Conservation (phyloP, 129 eudicot genomes). For the Chrysanthemum seticuspe region DNA sequence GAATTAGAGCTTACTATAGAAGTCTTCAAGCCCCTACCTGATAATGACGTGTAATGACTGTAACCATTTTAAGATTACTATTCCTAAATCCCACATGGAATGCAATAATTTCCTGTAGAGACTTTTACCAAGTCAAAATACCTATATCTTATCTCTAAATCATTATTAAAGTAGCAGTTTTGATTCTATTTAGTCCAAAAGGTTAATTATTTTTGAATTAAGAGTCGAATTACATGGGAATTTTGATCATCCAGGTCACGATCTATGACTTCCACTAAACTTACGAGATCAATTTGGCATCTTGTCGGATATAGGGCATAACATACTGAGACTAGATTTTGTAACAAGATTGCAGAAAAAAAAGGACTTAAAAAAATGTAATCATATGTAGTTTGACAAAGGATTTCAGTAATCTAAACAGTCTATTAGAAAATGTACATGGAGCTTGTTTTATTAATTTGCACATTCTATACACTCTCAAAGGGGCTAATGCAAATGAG, state of each 20-base stretch:
- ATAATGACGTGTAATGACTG: slow-evolving; percentile 9
- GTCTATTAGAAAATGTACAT: neutral
- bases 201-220: neutral
- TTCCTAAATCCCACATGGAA: slow-evolving; percentile 10
- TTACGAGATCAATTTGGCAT: neutral
- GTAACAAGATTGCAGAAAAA: neutral
- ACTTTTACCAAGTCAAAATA: slow-evolving; percentile 17
- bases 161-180: neutral
- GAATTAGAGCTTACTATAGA: slow-evolving; percentile 13
- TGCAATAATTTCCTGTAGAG: neutral
- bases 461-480: neutral
- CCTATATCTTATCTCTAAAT: neutral
- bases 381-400: neutral
- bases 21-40: slow-evolving; percentile 25
- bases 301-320: neutral
- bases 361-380: neutral
- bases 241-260: neutral
- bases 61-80: slow-evolving; percentile 12
- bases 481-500: neutral
- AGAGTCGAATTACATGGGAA: neutral
- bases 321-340: neutral
- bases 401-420: neutral
- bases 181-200: neutral
- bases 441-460: neutral
- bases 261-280: neutral